A percentile compares a stretch with the other conserved stretches of the same genome.
Conservation (phyloP, 805 yeast species). For the Millerozyma acaciae region DNA sequence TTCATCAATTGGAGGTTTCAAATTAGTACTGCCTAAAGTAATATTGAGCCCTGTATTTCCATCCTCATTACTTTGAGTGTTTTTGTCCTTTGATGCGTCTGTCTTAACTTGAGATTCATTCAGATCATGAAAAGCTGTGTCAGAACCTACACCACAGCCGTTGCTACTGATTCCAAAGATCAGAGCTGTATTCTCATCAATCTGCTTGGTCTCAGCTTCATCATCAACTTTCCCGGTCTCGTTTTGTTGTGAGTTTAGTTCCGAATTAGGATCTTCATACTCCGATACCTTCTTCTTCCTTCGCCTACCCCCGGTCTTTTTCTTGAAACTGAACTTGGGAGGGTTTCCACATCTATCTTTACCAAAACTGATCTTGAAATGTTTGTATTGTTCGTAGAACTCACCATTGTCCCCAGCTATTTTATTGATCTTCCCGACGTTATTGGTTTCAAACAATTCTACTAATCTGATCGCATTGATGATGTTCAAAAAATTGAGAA, state of each 20-base stretch:
- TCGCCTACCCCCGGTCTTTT: constrained; percentile 23
- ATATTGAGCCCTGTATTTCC: not conserved
- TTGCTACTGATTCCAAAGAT: constrained; percentile 41
- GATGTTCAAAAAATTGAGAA: constrained; percentile 66
- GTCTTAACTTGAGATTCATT: not conserved
- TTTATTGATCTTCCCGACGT: constrained; percentile 29
- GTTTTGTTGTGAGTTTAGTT: not conserved
- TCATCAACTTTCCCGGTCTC: constrained; percentile 8
- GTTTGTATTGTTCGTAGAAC: constrained; percentile 43
- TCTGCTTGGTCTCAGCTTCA: constrained; percentile 19
- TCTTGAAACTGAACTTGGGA: constrained; percentile 49
- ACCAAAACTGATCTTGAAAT: constrained; percentile 63
- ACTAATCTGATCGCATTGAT: constrained; percentile 61
- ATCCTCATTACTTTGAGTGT: not conserved
- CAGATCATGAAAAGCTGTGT: not conserved
- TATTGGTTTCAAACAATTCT: constrained; percentile 45
- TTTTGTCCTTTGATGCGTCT: not conserved
- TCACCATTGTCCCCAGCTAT: constrained; percentile 32
- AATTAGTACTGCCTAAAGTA: too few relatives aligned
- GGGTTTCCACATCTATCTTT: constrained; percentile 81
- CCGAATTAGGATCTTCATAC: not conserved
- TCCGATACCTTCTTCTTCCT: constrained; percentile 4
- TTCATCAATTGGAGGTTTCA: too few relatives aligned
- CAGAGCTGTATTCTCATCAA: constrained; percentile 38
- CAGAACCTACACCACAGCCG: too few relatives aligned